Base-by-base conservation (phyloP, 495 filamentous ascomycete genomes). In the Xylaria grammica region DNA sequence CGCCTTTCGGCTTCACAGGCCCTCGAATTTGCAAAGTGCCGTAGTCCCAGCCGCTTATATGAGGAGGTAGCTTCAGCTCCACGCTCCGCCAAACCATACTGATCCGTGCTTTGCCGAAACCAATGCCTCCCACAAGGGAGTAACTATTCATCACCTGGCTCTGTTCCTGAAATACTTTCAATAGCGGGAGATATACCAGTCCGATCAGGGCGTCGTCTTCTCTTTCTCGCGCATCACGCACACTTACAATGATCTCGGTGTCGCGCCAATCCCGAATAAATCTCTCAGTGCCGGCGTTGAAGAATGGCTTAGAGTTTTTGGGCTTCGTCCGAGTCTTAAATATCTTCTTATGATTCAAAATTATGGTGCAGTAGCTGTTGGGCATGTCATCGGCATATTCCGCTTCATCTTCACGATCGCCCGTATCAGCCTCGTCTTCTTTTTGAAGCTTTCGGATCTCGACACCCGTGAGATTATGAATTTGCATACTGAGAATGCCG, bases 301-400 rank as follows among this genome's bases (percentile, higher is more conserved):
- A 91, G 72, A 91, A 92, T 0, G 90, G 90, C 62, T 89, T 90
- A 1, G 86, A 81, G 60, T 89, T 91, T 78, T 90, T 91, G 4
- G 90, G 90, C 68, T 92, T 92, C 6, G 89, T 90, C 11, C 90
- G 76, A 0, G 89, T 90, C 60, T 80, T 85, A 72, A 88, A 92
- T 29, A 91, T 81, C 66, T 90, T 91, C 50, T 82, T 80, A 62
- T 91, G 86, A 67, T 91, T 90, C 52, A 91, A 71, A 50, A 91
- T 88, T 66, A 91, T 81, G 27, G 84, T 89, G 74, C 87, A 90
- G 70, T 90, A 92, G 30, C 84, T 80, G 17, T 85, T 85, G 0
- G 90, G 89, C 32, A 90, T 76, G 49, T 86, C 85, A 4, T 86
- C 85, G 3, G 78, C 77, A 53, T 84, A 81, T 71, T 89, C 88